phyloP scores from a whole-genome alignment of 257 asterid species.

The Paraleonurus japonicus region DNA sequence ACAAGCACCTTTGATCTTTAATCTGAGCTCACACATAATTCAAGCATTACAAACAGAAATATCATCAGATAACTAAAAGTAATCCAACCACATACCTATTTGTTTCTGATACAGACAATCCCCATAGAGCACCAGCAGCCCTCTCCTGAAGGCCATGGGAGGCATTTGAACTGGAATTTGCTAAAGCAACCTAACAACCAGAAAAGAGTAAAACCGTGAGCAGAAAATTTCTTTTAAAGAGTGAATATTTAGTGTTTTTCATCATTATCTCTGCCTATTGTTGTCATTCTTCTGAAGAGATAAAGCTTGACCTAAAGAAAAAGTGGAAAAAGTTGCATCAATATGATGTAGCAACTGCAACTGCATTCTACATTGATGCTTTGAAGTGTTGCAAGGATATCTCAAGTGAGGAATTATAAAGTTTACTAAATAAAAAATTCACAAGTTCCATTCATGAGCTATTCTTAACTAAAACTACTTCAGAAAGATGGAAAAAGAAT shows the following conservation, averaged over 20 bases:
- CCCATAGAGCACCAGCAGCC: constrained; percentile 83
- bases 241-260: neutral
- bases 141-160: constrained; percentile 72
- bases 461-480: no score
- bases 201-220: neutral
- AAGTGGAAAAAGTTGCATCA: neutral
- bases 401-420: neutral
- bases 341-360: neutral
- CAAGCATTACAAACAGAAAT: neutral
- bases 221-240: neutral
- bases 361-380: neutral
- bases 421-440: neutral
- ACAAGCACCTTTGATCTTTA: neutral
- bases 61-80: neutral
- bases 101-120: constrained; percentile 76
- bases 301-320: neutral
- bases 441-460: neutral
- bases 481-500: neutral
- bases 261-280: neutral
- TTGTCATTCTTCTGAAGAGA: neutral
- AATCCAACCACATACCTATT: constrained; percentile 54
- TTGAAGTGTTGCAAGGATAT: neutral
- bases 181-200: constrained; percentile 40
- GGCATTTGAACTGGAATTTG: constrained; percentile 46
- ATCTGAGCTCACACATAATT: neutral